Evolutionary conservation across 176 grass and related monocot species (phyloP).

Genomic region (Bothriochloa decipiens): DNA sequence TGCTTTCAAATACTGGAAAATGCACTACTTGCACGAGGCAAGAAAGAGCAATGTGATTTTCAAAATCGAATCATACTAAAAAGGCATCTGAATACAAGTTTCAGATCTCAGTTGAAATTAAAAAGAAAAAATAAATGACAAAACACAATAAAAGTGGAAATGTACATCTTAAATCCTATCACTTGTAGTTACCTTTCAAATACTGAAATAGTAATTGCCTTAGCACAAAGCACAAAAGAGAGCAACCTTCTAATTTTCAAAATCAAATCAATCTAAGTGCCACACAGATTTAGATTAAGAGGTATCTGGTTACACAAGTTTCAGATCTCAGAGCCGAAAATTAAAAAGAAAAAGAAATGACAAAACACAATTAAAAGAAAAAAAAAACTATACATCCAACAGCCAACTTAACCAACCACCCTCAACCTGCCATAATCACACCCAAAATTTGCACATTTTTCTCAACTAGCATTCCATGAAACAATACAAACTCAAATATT

Average conservation of each 20-base stretch:
- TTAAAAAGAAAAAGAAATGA: constrained; percentile 20
- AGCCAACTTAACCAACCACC: constrained; percentile 48
- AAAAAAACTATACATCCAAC: constrained; percentile 68
- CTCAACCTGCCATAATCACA: constrained; percentile 70
- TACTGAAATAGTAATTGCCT: too few species aligned
- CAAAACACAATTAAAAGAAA: constrained; percentile 41
- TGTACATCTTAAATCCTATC: too few species aligned
- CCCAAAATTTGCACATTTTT: constrained; percentile 68
- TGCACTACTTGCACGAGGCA: too few species aligned
- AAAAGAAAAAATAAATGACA: too few species aligned
- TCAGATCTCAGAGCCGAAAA: constrained; percentile 49
- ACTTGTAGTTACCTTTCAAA: too few species aligned
- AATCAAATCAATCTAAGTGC: neutral
- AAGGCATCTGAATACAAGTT: too few species aligned
- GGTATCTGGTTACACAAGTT: constrained; percentile 57
- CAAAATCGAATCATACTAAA: too few species aligned
- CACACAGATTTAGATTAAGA: constrained; percentile 11
- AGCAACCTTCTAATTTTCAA: neutral
- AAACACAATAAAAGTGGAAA: too few species aligned
- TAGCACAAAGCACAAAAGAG: too few species aligned
- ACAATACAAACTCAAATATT: constrained; percentile 58
- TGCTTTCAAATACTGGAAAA: too few species aligned
- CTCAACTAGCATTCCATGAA: constrained; percentile 52
- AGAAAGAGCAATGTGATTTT: too few species aligned
- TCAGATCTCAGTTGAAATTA: too few species aligned